Evolutionary conservation across 2,329 filamentous ascomycete genomes (phyloP), one percentile per base, ranked within the genome.

Genomic region (Aotearoamyces nothofagi): DNA sequence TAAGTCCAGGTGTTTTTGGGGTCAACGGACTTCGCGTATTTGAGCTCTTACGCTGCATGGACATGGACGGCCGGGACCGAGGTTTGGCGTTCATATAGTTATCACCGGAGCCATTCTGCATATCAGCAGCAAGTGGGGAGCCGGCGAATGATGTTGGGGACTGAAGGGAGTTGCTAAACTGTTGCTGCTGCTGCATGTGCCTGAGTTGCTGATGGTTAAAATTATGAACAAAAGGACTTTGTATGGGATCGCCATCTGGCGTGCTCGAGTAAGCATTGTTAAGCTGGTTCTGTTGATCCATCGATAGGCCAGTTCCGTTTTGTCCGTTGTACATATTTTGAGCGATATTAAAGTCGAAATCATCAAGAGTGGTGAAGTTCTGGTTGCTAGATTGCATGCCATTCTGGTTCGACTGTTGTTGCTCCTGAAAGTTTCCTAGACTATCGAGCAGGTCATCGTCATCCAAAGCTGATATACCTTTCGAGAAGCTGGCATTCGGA

Each of bases 381-480:
- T 70, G 65, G 30, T 63, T 58, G 33, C 63, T 65, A 27, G 56
- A 55, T 31, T 63, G 58, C 47, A 73, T 56, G 32, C 57, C 58
- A 8, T 58, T 45, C 42, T 68, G 63, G 19, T 44, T 46, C 12
- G 14, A 22, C 8, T 38, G 31, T 26, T 43, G 40, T 23, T 38
- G 35, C 7, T 42, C 35, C 20, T 38, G 38, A 17, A 41, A 62
- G 41, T 63, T 65, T 24, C 57, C 65, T 6, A 87, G 62, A 19
- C 69, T 69, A 39, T 93, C 86, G 26, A 87, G 65, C 26, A 96
- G 63, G 49, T 94, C 87, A 38, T 94, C 87, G 39, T 93, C 87
- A 37, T 72, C 77, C 40, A 93, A 86, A 22, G 78, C 67, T 8
- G 81, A 78, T 35, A 77, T 78, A 34, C 78, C 78, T 41, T 74